phyloP scores from a whole-genome alignment of 805 yeast genomes.

The Metschnikowia colocasiae region DNA sequence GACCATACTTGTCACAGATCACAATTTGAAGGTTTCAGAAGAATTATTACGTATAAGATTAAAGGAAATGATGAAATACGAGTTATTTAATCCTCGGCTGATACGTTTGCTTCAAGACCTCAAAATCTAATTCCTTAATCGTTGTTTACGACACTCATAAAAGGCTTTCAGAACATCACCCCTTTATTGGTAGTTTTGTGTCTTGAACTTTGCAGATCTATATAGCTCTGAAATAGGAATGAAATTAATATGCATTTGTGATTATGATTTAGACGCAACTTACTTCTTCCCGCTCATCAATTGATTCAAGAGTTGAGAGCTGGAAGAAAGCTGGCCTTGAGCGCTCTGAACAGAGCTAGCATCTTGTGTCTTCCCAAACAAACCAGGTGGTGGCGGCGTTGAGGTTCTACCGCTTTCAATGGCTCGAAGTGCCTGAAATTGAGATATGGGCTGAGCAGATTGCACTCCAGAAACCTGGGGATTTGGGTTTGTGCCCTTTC shows the following conservation, averaged over 20 bases:
- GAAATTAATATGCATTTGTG: constrained; percentile 1
- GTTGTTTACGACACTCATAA: not conserved
- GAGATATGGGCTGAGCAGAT: constrained; percentile 15
- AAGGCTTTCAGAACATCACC: not conserved
- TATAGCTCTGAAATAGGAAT: not conserved
- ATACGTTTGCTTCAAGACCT: constrained; percentile 10
- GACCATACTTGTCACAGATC: constrained; percentile 12
- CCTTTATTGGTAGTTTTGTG: not conserved
- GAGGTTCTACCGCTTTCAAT: constrained; percentile 39
- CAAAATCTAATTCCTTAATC: not conserved
- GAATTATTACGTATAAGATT: constrained; percentile 14
- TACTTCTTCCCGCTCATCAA: constrained; percentile 73
- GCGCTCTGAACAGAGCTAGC: constrained; percentile 7
- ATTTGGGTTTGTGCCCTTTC: not conserved
- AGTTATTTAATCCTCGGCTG: constrained; percentile 17
- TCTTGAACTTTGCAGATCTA: not conserved
- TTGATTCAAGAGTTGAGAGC: constrained; percentile 79
- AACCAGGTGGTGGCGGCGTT: constrained; percentile 76
- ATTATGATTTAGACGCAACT: not conserved
- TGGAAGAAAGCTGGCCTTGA: constrained; percentile 43
- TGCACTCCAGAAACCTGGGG: constrained; percentile 6
- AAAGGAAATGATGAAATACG: constrained; percentile 20
- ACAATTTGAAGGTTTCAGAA: constrained; percentile 5
- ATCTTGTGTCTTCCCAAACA: constrained; percentile 34
- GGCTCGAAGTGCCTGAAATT: constrained; percentile 26